Percentiles rank a stretch among this genome's conserved stretches.
Conservation (phyloP, 2,329 filamentous ascomycete genomes). For the Trichoderma simmonsii region DNA sequence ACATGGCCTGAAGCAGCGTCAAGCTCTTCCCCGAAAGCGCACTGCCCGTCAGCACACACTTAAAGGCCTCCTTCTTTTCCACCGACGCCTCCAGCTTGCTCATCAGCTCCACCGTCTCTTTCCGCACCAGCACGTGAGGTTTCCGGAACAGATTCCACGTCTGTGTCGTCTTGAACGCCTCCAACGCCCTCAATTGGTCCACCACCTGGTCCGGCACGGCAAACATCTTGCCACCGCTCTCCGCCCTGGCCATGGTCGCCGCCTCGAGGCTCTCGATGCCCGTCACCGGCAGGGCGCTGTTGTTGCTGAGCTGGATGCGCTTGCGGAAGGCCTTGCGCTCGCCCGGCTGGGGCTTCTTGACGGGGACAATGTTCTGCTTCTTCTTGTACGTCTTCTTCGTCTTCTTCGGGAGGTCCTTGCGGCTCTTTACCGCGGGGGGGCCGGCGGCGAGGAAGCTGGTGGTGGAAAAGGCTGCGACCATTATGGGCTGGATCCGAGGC, state of each 20-base stretch:
- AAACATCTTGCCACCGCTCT: conserved; percentile 63
- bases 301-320: conserved; percentile 87
- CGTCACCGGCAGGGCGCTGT: conserved; percentile 78
- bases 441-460: conserved; percentile 28
- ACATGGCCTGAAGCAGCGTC: conserved; percentile 76
- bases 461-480: conserved; percentile 44
- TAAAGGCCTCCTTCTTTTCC: conserved; percentile 50
- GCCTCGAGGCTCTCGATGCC: conserved; percentile 61
- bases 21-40: conserved; percentile 83
- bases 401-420: conserved; percentile 37
- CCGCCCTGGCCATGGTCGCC: conserved; percentile 51
- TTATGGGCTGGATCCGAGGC: conserved; percentile 33
- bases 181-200: conserved; percentile 76
- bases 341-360: conserved; percentile 63
- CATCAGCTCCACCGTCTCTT: conserved; percentile 73
- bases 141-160: conserved; percentile 82
- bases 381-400: conserved; percentile 53
- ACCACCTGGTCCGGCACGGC: conserved; percentile 66
- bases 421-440: conserved; percentile 33
- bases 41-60: conserved; percentile 69
- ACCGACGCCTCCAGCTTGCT: conserved; percentile 57
- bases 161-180: conserved; percentile 89
- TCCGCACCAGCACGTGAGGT: conserved; percentile 74
- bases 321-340: conserved; percentile 87
- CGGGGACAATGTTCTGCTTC: conserved; percentile 40